Conservation (phyloP, 2,329 filamentous ascomycete species). For the Magnaporthiopsis rhizophila region DNA sequence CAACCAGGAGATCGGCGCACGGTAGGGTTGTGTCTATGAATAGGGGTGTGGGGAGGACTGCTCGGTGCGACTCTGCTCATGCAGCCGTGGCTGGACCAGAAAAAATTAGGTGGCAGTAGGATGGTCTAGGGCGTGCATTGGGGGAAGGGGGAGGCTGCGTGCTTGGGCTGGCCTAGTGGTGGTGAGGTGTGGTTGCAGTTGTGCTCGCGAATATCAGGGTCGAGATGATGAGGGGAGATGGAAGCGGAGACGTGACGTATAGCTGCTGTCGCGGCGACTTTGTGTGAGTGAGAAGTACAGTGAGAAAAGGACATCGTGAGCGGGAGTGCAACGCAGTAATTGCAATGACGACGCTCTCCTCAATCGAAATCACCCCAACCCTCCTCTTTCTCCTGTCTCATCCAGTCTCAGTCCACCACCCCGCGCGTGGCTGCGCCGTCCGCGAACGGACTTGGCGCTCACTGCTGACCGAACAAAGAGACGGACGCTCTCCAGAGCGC, state of each 20-base stretch:
- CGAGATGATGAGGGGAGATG: neutral
- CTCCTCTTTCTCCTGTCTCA: neutral
- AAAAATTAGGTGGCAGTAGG: neutral
- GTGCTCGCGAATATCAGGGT: neutral
- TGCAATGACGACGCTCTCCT: neutral
- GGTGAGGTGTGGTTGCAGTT: neutral
- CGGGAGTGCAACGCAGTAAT: neutral
- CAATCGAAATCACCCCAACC: neutral
- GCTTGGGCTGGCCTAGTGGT: too few relatives aligned
- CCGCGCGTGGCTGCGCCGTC: neutral
- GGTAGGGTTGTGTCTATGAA: neutral
- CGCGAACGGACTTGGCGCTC: neutral
- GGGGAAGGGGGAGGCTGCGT: too few relatives aligned
- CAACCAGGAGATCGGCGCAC: neutral
- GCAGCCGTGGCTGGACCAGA: neutral
- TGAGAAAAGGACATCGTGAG: neutral
- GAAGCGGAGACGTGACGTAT: neutral
- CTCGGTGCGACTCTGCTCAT: neutral
- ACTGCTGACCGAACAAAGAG: neutral
- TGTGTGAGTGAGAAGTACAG: neutral
- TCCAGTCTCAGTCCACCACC: neutral
- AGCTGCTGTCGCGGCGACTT: neutral
- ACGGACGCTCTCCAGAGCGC: neutral
- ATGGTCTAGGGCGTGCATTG: too few relatives aligned
- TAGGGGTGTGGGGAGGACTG: neutral